Conservation (phyloP, 75 land plant species). For the Ceratopteris richardii region DNA sequence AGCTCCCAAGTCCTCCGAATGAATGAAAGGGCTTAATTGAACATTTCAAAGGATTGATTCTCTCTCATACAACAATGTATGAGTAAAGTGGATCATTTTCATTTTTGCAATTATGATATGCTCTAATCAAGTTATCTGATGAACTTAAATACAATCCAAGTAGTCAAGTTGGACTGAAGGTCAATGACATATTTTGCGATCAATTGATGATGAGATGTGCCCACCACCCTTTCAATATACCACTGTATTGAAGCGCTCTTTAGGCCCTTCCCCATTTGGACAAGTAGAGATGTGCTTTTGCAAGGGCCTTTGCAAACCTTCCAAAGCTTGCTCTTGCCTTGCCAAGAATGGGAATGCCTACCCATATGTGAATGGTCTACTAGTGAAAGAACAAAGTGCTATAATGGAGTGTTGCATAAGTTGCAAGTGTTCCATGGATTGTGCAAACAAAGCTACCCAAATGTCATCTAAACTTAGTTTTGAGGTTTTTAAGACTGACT, state of each 20-base stretch:
- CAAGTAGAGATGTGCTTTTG: too few species aligned
- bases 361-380: constrained; percentile 30
- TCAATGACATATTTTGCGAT: constrained; percentile 27
- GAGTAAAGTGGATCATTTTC: too few species aligned
- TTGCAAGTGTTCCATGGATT: constrained; percentile 20
- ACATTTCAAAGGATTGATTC: too few species aligned
- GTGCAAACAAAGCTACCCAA: constrained; percentile 29
- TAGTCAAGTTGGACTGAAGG: constrained; percentile 10
- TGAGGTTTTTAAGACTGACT: constrained; percentile 38
- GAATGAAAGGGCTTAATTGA: too few species aligned
- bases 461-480: constrained; percentile 17
- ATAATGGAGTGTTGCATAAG: constrained; percentile 31
- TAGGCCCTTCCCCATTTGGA: too few species aligned
- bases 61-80: too few species aligned
- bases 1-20: too few species aligned
- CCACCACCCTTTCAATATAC: constrained; percentile 26
- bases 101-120: too few species aligned
- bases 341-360: constrained; percentile 8
- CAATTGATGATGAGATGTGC: constrained; percentile 18
- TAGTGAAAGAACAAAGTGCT: constrained; percentile 15
- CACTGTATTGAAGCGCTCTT: too few species aligned
- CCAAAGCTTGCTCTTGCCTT: neutral
- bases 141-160: constrained; percentile 14
- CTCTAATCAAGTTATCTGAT: constrained; percentile 18
- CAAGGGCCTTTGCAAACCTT: too few species aligned